Base-by-base conservation (phyloP, 768 basidiomycete species). In the Phlegmacium glaucopus region DNA sequence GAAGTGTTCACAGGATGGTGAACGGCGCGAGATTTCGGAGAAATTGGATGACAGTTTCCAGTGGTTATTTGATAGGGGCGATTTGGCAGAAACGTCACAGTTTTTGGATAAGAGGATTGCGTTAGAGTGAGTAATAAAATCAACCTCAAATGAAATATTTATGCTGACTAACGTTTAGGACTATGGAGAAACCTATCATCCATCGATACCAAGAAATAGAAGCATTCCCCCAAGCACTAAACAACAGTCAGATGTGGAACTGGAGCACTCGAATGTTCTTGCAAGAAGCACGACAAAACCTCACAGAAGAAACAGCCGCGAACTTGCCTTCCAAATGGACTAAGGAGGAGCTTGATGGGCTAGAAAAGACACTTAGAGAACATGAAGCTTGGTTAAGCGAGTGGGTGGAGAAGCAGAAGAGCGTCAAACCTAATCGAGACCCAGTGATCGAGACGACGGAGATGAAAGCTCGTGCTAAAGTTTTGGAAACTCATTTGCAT, bases 241-340 rank as follows among this genome's bases (percentile, higher is more conserved):
- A 92, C 60, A 85, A 78, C 68, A 83, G 80, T 48, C 88, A 90
- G 62, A 86, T 82, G 80, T 87, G 82, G 87, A 92, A 83, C 69
- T 99, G 81, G 89, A 85, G 77, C 66, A 88, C 82, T 49, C 84
- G 76, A 12, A 64, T 89, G n/a, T 99, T 98, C 85, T 76, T 96
- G 25, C 68, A 75, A 1, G 87, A 92, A 44, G 94, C 94, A 17
- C 74, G 75, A 6, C 62, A 74, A 48, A 94, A 95, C 64, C 68
- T 87, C 37, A 90, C 90, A 2, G 66, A 69, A 3, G 88, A 89
- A 54, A 67, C 74, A 11, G 73, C 75, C 9, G 75, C 72, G 0
- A 84, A 76, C 4, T 66, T 82, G 6, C 82, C 81, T 0, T 83
- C 86, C 0, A 90, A 88, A 61, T 96, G 87, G 82, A 94, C 93